Evolutionary conservation across 2,329 filamentous ascomycete species (phyloP).

Genomic region (Fusarium brachygibbosum): DNA sequence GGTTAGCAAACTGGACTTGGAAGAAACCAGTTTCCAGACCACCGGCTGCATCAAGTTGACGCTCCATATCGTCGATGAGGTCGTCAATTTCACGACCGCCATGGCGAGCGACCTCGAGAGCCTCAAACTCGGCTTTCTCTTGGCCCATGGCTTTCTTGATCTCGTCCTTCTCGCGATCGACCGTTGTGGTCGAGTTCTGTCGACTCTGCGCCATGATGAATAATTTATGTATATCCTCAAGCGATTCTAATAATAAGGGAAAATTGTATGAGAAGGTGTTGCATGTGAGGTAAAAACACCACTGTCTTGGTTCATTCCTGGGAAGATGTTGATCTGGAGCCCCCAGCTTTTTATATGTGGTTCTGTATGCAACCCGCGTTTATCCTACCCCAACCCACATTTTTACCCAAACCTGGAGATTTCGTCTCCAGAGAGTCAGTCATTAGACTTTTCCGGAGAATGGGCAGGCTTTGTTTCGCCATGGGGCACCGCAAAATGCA

Average conservation of each 20-base stretch:
- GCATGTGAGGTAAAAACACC: constrained; percentile 8
- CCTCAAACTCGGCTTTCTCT: constrained; percentile 53
- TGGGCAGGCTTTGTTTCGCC: constrained; percentile 22
- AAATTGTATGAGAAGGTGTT: constrained; percentile 7
- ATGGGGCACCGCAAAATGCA: constrained; percentile 35
- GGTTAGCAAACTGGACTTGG: constrained; percentile 69
- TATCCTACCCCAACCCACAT: constrained; percentile 11
- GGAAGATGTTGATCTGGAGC: constrained; percentile 12
- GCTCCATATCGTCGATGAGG: constrained; percentile 59
- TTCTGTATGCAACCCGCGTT: constrained; percentile 8
- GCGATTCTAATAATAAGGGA: neutral
- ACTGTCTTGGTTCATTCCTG: neutral
- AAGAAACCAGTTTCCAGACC: constrained; percentile 60
- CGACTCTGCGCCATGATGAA: constrained; percentile 36
- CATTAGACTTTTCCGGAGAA: constrained; percentile 40
- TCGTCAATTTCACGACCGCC: constrained; percentile 55
- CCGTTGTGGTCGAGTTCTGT: constrained; percentile 42
- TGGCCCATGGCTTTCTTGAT: constrained; percentile 38
- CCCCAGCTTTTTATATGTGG: constrained; percentile 35
- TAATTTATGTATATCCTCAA: neutral
- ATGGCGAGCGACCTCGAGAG: constrained; percentile 55
- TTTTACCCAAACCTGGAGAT: constrained; percentile 21
- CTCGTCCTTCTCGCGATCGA: constrained; percentile 40
- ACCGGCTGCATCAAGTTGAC: constrained; percentile 54
- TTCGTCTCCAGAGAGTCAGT: neutral